Conservation (phyloP, 257 asterid genomes). For the Solanum pimpinellifolium region DNA sequence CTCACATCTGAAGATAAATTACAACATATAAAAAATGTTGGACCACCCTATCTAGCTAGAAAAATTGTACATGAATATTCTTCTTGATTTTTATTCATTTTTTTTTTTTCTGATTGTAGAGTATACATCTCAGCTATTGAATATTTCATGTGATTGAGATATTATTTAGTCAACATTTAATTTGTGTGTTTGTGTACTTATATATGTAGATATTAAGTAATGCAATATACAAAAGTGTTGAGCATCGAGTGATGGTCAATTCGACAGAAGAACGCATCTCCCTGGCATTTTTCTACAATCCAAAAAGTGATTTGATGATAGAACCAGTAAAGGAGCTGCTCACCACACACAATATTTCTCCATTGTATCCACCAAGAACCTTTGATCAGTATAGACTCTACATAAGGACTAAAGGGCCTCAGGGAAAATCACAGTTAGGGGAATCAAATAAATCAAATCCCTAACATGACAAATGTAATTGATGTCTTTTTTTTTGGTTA, state of each 20-base stretch:
- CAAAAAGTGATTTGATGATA: conserved; percentile 43
- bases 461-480: not conserved
- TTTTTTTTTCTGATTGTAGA: not conserved
- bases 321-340: conserved; percentile 49
- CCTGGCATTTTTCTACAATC: conserved; percentile 59
- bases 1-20: not conserved
- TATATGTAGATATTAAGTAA: conserved; percentile 45
- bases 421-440: conserved; percentile 56
- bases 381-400: conserved; percentile 60
- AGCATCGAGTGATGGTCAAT: conserved; percentile 67
- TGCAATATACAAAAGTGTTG: conserved; percentile 56
- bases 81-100: not conserved
- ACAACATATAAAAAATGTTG: not conserved
- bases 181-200: not conserved
- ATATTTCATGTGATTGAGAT: not conserved
- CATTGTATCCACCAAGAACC: conserved; percentile 49
- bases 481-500: not conserved
- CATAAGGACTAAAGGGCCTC: conserved; percentile 62
- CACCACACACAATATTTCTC: conserved; percentile 24
- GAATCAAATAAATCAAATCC: conserved; percentile 6
- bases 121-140: not conserved
- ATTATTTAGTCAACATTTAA: not conserved
- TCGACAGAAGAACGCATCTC: conserved; percentile 42
- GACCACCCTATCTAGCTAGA: not conserved
- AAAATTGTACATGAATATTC: not conserved